Evolutionary conservation across 116 monocot species (phyloP), one percentile per base, ranked within the genome.

Genomic region (Zostera marina): DNA sequence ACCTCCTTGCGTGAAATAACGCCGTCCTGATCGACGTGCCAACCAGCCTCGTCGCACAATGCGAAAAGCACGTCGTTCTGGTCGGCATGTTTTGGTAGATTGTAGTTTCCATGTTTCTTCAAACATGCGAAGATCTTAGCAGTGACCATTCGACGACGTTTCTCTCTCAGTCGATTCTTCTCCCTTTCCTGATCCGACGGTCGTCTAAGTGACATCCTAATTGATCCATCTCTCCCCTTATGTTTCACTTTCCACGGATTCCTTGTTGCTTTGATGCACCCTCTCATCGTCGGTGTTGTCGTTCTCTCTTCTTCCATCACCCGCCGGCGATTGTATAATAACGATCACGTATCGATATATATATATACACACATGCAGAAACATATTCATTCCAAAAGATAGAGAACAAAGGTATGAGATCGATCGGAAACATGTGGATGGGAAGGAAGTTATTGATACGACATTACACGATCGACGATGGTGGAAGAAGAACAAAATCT

Each of bases 1-100:
- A 56, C 16, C 16, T n/a, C 9, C 56, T 38, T 56, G 41, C 70
- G 67, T 13, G 44, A 39, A 44, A 74, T 63, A 59, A 54, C 68
- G 56, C 79, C 79, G 41, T 79, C 79, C 4, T 71, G 68, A 44
- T 68, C 79, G 40, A 79, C 79, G 58, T 64, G 74, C 75, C 75
- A 79, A 0, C 79, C 79, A 2, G 79, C 79, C 66, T 79, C 71
- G 43, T 42, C 24, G 55, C 79, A 79, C 38, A 79, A 65, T 3
- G 79, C 79, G 59, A 61, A 61, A 45, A 79, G 75, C 8, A 79
- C 75, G 60, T 79, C 79, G 55, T 79, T 79, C 51, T 74, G 75
- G 62, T 79, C 79, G 43, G 79, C 56, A 19, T 79, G 63, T 53
- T 68, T 79, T 5, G 79, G 79, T 21, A 79, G 68, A 5, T 1